Percentiles rank a stretch among this genome's conserved stretches.
These are phyloP conservation scores for Zygosaccharomyces pseudorouxii DNA, from an alignment of 805 yeast species.

Conservation along the genomic window DNA sequence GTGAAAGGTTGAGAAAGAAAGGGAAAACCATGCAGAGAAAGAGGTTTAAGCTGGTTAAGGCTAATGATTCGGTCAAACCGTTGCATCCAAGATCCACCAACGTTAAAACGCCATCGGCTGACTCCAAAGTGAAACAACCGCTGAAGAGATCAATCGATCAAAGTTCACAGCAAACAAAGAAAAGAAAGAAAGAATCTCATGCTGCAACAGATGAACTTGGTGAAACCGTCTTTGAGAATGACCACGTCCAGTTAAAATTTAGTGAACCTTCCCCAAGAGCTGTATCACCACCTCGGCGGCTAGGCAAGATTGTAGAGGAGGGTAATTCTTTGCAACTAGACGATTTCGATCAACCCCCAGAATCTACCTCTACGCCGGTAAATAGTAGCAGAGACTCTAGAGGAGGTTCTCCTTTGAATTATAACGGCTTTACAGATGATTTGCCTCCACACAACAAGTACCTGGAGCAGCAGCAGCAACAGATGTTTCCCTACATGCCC, in stretches of 20 bases:
- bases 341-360: constrained; percentile 31
- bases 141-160: background rate
- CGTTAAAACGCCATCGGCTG: constrained; percentile 6
- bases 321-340: constrained; percentile 24
- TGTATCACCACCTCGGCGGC: constrained; percentile 12
- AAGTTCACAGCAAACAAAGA: constrained; percentile 4
- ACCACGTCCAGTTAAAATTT: constrained; percentile 11
- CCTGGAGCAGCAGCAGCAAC: background rate
- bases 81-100: constrained; percentile 19
- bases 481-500: background rate
- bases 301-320: constrained; percentile 11
- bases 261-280: background rate
- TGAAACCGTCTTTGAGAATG: constrained; percentile 12
- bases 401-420: background rate
- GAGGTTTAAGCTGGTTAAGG: constrained; percentile 10
- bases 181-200: constrained; percentile 3
- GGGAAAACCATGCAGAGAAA: constrained; percentile 11
- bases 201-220: background rate
- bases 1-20: background rate
- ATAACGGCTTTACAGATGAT: background rate
- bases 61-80: constrained; percentile 11
- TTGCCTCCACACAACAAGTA: constrained; percentile 9
- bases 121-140: background rate
- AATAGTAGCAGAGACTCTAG: background rate
- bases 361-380: constrained; percentile 32